phyloP scores from a whole-genome alignment of 2,329 filamentous ascomycete species.

The Trichoderma arundinaceum region DNA sequence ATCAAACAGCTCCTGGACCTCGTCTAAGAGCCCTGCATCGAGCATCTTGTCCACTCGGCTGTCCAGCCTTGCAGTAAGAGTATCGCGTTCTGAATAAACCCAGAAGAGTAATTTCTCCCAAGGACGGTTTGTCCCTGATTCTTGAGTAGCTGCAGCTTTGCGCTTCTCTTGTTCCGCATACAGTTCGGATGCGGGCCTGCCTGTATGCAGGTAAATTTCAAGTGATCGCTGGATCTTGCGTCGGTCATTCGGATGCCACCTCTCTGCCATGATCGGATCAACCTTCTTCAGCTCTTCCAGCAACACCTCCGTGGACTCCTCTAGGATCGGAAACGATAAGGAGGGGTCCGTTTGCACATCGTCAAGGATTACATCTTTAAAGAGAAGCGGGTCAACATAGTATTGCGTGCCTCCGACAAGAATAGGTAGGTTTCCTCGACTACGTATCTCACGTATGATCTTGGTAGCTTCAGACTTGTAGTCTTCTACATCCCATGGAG shows the following conservation, averaged over 20 bases:
- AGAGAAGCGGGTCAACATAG: constrained; percentile 88
- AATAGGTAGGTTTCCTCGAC: constrained; percentile 81
- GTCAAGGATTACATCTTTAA: constrained; percentile 65
- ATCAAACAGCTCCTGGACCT: constrained; percentile 54
- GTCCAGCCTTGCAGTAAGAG: constrained; percentile 74
- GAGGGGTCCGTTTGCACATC: constrained; percentile 47
- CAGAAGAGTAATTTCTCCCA: constrained; percentile 78
- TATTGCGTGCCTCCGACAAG: constrained; percentile 95
- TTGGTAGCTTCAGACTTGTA: constrained; percentile 74
- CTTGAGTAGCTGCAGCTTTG: constrained; percentile 42
- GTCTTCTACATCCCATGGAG: constrained; percentile 80
- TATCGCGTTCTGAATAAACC: constrained; percentile 76
- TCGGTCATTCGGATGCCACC: constrained; percentile 93
- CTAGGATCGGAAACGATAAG: constrained; percentile 69
- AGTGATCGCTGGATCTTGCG: constrained; percentile 89
- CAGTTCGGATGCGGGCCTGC: constrained; percentile 80
- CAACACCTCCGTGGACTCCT: constrained; percentile 73
- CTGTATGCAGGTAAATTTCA: constrained; percentile 86
- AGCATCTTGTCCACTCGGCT: constrained; percentile 85
- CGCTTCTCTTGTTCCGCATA: constrained; percentile 75
- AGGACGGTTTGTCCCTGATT: constrained; percentile 35
- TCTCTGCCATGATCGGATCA: constrained; percentile 85
- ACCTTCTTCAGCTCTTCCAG: constrained; percentile 75
- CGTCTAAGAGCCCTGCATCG: constrained; percentile 55
- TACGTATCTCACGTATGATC: constrained; percentile 77